Evolutionary conservation across 129 eudicot species (phyloP).

Genomic region (Logfia minima): DNA sequence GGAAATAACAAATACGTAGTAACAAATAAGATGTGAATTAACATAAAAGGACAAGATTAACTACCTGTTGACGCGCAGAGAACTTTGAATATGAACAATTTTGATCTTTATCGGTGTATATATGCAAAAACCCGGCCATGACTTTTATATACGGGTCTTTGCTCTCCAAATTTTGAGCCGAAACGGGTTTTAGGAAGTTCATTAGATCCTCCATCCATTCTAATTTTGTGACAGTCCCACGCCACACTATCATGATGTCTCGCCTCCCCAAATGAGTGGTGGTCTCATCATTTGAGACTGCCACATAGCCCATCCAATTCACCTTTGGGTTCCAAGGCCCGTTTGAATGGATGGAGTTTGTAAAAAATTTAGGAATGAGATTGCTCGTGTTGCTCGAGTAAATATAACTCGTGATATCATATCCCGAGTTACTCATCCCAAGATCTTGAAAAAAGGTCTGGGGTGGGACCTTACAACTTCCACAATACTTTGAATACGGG

Average conservation of each 20-base stretch:
- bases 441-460: conserved; percentile 40
- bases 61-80: conserved; percentile 42
- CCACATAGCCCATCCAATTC: conserved; percentile 69
- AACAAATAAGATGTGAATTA: too few relatives aligned
- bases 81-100: conserved; percentile 36
- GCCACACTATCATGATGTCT: conserved; percentile 54
- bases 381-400: conserved; percentile 49
- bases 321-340: conserved; percentile 50
- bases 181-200: conserved; percentile 40
- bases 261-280: conserved; percentile 46
- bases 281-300: conserved; percentile 55
- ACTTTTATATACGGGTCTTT: conserved; percentile 48
- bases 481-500: conserved; percentile 57
- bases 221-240: conserved; percentile 43
- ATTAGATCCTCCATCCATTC: conserved; percentile 52
- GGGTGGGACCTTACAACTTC: conserved; percentile 41
- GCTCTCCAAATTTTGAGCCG: conserved; percentile 36
- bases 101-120: conserved; percentile 47
- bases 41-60: background rate
- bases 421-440: conserved; percentile 39
- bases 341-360: conserved; percentile 31
- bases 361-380: conserved; percentile 41
- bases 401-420: conserved; percentile 47
- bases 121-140: conserved; percentile 53
- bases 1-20: too few relatives aligned